These are phyloP conservation scores for Aspergillus sp. DNA, from an alignment of 2,329 filamentous ascomycete species.

Conservation along the genomic window DNA sequence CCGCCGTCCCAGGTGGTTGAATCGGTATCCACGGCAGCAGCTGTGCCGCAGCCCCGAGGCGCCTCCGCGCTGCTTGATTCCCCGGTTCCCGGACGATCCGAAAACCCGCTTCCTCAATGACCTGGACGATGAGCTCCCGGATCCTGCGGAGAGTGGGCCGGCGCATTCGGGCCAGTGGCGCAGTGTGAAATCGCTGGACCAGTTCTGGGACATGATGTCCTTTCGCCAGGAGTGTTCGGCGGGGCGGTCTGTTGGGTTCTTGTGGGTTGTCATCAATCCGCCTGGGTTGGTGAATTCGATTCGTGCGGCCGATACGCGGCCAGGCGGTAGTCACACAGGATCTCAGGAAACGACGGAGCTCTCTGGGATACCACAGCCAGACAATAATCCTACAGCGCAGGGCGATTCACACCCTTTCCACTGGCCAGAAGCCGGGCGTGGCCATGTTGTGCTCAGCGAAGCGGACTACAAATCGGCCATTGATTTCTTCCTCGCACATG, in stretches of 20 bases:
- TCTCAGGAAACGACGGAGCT: background rate
- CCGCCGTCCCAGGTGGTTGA: constrained; percentile 38
- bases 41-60: constrained; percentile 60
- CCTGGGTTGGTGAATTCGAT: constrained; percentile 35
- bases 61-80: constrained; percentile 74
- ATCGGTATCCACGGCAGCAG: constrained; percentile 63
- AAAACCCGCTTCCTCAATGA: constrained; percentile 85
- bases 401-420: constrained; percentile 18
- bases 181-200: constrained; percentile 71
- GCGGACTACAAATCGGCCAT: constrained; percentile 33
- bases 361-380: background rate
- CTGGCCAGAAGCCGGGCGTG: constrained; percentile 25
- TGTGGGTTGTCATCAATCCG: constrained; percentile 80
- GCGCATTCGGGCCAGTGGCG: constrained; percentile 62
- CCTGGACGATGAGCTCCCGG: constrained; percentile 68
- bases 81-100: constrained; percentile 87
- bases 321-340: constrained; percentile 4
- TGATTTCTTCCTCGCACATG: constrained; percentile 32
- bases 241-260: constrained; percentile 82
- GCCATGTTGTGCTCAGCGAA: constrained; percentile 29
- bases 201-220: constrained; percentile 98
- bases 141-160: constrained; percentile 16
- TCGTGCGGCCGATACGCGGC: constrained; percentile 20
- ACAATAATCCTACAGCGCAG: background rate
- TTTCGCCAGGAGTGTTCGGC: constrained; percentile 93